Base-by-base conservation (phyloP, 2,329 filamentous ascomycete genomes). In the Stachybotrys elegans region DNA sequence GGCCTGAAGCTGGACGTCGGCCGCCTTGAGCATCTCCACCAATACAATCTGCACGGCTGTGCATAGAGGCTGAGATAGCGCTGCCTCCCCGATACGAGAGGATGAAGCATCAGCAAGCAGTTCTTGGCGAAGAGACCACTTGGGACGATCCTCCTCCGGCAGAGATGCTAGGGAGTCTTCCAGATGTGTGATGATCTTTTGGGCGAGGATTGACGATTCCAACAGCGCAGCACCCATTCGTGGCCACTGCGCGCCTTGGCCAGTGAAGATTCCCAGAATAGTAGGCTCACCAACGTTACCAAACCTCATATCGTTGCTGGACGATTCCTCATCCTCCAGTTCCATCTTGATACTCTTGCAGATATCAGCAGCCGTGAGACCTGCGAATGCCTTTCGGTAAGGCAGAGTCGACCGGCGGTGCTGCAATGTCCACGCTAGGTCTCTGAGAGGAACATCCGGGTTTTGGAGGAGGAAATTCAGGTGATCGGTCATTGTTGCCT, bases 201-300 rank as follows among this genome's bases (percentile, higher is more conserved):
- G n/a, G n/a, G n/a, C n/a, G n/a, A n/a, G n/a, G n/a, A n/a, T n/a
- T n/a, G n/a, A n/a, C n/a, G n/a, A n/a, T n/a, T n/a, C n/a, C n/a
- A n/a, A n/a, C n/a, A n/a, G n/a, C n/a, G n/a, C n/a, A n/a, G n/a
- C n/a, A n/a, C 61, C 61, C 62, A 66, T 62, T 16, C 45, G 52
- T 36, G 45, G 42, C 57, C 57, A 61, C 48, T 62, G 59, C 4
- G 59, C 62, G 23, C 62, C 62, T 43, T 65, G 62, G 11, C 62
- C 62, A 8, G 61, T 63, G 43, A 66, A 58, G 17, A 59, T 43
- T 29, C 40, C 34, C 16, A 42, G 27, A 11, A n/a, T n/a, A n/a
- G n/a, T n/a, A n/a, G n/a, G n/a, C n/a, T n/a, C n/a, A n/a, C n/a
- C n/a, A n/a, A n/a, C n/a, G n/a, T n/a, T n/a, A n/a, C n/a, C n/a